These are phyloP conservation scores for Colletotrichum trifolii DNA, from an alignment of 2,329 filamentous ascomycete species.

Conservation along the genomic window DNA sequence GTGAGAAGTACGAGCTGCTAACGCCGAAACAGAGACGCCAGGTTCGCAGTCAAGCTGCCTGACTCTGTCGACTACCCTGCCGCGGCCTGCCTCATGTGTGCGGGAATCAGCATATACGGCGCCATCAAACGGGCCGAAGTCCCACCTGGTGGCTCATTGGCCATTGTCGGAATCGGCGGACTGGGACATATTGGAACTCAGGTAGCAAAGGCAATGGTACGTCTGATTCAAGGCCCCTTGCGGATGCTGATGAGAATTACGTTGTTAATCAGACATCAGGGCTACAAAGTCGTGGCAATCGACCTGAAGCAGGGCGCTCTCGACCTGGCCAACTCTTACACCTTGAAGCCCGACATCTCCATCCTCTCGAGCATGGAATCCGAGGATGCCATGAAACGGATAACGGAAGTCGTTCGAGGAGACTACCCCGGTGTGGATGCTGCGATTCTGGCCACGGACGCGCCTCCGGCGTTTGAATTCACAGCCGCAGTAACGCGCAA, in stretches of 20 bases:
- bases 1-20: not conserved
- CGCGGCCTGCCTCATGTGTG: conserved; percentile 34
- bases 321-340: conserved; percentile 25
- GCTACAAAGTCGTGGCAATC: conserved; percentile 32
- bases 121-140: conserved; percentile 30
- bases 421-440: conserved; percentile 35
- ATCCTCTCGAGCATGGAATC: conserved; percentile 43
- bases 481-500: conserved; percentile 32
- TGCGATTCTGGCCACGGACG: conserved; percentile 35
- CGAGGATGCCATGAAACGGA: conserved; percentile 35
- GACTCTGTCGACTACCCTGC: conserved; percentile 17
- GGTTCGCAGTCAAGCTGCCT: conserved; percentile 32
- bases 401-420: conserved; percentile 5
- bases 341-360: conserved; percentile 31
- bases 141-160: conserved; percentile 25
- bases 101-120: conserved; percentile 35
- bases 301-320: conserved; percentile 31
- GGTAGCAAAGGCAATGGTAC: conserved; percentile 34
- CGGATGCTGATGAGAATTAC: no score
- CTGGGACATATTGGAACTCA: conserved; percentile 35
- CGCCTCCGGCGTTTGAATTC: conserved; percentile 30
- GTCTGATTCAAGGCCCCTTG: not conserved
- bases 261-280: not conserved
- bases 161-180: conserved; percentile 32
- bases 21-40: conserved; percentile 18